Evolutionary conservation across 768 basidiomycete species (phyloP), one percentile per base, ranked within the genome.

Genomic region (Hypholoma sublateritium): DNA sequence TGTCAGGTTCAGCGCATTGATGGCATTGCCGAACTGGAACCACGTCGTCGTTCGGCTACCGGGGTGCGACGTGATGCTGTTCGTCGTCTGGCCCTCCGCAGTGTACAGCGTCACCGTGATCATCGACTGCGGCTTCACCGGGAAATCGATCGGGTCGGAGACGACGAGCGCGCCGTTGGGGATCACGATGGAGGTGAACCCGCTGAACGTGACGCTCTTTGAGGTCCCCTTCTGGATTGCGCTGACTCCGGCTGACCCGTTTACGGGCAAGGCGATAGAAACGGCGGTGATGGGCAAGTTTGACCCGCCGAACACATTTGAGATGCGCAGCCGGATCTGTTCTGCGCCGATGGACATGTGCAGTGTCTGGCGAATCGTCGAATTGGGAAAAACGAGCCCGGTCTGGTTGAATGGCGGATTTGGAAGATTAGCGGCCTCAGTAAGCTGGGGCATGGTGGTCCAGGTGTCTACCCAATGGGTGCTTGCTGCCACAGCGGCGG

Each of bases 321-420:
- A 80, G 52, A 83, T 68, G 28, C 76, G 73, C 17, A 83, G 47
- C 24, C 80, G 77, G 57, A 81, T 74, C 22, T 70, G 67, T 8
- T 68, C 57, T 14, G 71, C 74, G 19, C 70, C 74, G 49, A 76
- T 62, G 6, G 78, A 73, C 56, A 77, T 71, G 55, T 77, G 77
- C 4, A 83, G 59, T 2, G 80, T 81, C 62, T 81, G 80, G 0
- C 81, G 77, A 57, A 83, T 71, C 16, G 80, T 81, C 12, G 74
- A 66, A 62, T 83, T 77, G 52, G 57, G 56, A 65, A 81, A 81
- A 35, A 80, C 76, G 24, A 59, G 53, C 17, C 59, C 64, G 16
- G 62, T 58, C 45, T 60, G 51, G 54, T 53, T 66, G 56, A 57
- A 55, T 41, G 50, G 49, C n/a, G 41, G 34, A 24, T 58, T 46